These are phyloP conservation scores for Coccomyxa subellipsoidea DNA, from an alignment of 163 green algal species.

Conservation along the genomic window DNA sequence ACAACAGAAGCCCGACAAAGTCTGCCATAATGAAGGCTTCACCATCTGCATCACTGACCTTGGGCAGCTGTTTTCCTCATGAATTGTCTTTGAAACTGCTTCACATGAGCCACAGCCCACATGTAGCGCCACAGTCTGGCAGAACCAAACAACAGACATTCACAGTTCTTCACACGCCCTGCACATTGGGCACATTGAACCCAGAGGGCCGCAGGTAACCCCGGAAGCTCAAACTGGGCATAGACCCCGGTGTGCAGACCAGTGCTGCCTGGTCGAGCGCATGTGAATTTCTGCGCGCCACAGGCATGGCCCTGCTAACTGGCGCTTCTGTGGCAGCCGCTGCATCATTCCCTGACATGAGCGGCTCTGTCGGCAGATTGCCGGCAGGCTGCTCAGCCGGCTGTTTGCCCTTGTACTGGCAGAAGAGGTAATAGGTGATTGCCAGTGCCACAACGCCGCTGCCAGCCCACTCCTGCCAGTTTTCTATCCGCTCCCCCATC, in stretches of 20 bases:
- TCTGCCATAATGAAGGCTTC: no score
- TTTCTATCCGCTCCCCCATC: not conserved
- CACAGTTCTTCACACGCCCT: not conserved
- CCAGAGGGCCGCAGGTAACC: not conserved
- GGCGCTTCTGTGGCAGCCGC: not conserved
- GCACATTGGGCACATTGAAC: not conserved
- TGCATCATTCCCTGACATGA: not conserved
- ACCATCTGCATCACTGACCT: no score
- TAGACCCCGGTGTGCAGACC: not conserved
- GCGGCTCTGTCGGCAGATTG: not conserved
- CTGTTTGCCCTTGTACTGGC: not conserved
- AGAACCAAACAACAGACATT: no score
- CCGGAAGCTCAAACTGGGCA: not conserved
- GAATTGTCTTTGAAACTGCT: no score
- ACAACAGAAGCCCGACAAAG: no score
- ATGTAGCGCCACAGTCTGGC: no score
- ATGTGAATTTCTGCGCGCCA: not conserved
- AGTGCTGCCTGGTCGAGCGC: not conserved
- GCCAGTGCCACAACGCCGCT: not conserved
- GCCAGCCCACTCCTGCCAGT: not conserved
- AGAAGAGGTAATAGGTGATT: not conserved
- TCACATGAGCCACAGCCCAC: no score
- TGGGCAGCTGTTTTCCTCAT: no score
- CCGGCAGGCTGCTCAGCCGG: not conserved
- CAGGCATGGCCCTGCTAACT: not conserved